A percentile compares a stretch with the other conserved stretches of the same genome.
These are phyloP conservation scores for Chaetomium tenue DNA, from an alignment of 495 filamentous ascomycete species.

Conservation along the genomic window DNA sequence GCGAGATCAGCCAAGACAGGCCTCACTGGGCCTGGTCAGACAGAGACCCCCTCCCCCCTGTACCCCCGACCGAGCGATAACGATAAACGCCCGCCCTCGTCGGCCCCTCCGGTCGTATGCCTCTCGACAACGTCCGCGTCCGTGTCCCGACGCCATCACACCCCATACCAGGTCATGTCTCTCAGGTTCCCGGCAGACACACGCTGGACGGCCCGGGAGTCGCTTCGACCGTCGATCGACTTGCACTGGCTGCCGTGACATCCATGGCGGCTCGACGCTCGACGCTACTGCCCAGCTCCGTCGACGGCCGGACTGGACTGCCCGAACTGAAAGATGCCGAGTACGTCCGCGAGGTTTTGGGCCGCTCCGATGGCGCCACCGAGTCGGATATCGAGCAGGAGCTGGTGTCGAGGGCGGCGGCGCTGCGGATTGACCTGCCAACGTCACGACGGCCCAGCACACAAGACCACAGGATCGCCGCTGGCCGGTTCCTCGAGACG, in stretches of 20 bases:
- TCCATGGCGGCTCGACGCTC: conserved; percentile 26
- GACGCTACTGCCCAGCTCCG: conserved; percentile 18
- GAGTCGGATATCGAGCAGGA: conserved; percentile 43
- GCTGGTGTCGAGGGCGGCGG: conserved; percentile 41
- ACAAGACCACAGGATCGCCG: not conserved
- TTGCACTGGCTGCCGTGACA: not conserved
- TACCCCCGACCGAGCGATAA: not conserved
- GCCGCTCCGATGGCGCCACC: conserved; percentile 35
- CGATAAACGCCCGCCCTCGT: not conserved
- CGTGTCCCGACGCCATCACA: not conserved
- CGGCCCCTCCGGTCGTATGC: conserved; percentile 5
- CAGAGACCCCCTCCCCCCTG: not conserved
- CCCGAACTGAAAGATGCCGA: conserved; percentile 45
- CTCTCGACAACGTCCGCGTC: conserved; percentile 13
- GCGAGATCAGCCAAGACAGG: conserved; percentile 24
- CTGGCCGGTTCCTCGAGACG: conserved; percentile 21
- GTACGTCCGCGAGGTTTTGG: conserved; percentile 48
- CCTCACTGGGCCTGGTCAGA: not conserved
- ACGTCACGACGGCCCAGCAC: not conserved
- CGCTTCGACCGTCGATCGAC: conserved; percentile 4
- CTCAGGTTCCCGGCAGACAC: not conserved
- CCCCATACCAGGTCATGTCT: conserved; percentile 25
- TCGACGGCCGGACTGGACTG: conserved; percentile 12
- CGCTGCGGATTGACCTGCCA: conserved; percentile 44
- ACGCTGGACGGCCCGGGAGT: conserved; percentile 13